phyloP scores from a whole-genome alignment of 1,139 yeast species.

The Debaryomycetaceae sp. region DNA sequence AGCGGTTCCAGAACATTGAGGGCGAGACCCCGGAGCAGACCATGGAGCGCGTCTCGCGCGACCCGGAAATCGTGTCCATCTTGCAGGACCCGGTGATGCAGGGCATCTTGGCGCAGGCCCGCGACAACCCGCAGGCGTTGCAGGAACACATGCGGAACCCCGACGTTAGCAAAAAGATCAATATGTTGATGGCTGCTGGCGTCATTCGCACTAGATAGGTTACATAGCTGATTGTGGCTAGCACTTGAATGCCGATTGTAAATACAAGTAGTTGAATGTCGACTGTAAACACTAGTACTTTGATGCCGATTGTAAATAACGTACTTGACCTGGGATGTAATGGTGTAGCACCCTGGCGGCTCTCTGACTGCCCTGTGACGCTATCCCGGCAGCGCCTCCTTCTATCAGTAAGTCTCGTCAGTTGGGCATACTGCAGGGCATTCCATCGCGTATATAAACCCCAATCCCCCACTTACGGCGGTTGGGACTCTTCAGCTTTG shows the following conservation, averaged over 20 bases:
- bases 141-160: conserved; percentile 98
- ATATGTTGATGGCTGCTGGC: conserved; percentile 91
- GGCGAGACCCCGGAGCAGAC: conserved; percentile 96
- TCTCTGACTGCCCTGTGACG: too few relatives aligned
- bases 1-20: conserved; percentile 69
- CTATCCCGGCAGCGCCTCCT: too few relatives aligned
- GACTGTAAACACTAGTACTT: not conserved
- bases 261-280: not conserved
- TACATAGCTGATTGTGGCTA: not conserved
- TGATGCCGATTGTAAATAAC: not conserved
- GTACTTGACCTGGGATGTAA: too few relatives aligned
- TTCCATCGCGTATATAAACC: too few relatives aligned
- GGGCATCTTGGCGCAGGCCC: conserved; percentile 87
- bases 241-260: not conserved
- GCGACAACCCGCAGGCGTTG: conserved; percentile 90
- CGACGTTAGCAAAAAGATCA: conserved; percentile 78
- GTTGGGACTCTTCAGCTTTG: too few relatives aligned
- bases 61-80: conserved; percentile 86
- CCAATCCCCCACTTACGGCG: too few relatives aligned
- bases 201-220: conserved; percentile 83
- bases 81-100: conserved; percentile 97
- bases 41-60: conserved; percentile 79
- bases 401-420: too few relatives aligned
- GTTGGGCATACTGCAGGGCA: too few relatives aligned
- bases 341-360: too few relatives aligned